Base-by-base conservation (phyloP, 176 grass and related monocot species). In the Ananas comosus region DNA sequence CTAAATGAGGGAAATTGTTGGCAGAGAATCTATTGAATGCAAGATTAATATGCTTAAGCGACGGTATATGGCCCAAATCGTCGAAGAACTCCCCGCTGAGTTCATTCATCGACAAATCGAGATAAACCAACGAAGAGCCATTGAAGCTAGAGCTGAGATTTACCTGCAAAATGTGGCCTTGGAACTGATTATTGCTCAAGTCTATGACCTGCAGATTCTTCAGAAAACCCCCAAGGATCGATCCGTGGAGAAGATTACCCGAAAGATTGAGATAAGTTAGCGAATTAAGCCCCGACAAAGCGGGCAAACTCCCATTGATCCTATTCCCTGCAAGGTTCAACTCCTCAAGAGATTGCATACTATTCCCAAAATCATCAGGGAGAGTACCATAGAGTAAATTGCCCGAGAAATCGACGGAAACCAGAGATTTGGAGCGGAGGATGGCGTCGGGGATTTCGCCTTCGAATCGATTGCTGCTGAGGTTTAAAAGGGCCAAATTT, bases 71-170 rank as follows among this genome's bases (percentile, higher is more conserved):
- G 29, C 69, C 52, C 0, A 75, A 21, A 10, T 80, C 50, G 29
- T 53, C 64, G 14, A 79, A 85, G 66, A 99, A 84, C 71, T 78
- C 74, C 14, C 87, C 89, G 7, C 48, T 50, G 53, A 99, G 49
- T 78, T 84, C 72, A 68, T 99, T 99, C 72, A 77, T 72, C 10
- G 94, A 99, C 67, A 93, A 77, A 75, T 99, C 94, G 11, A 99
- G 86, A 82, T 99, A 83, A 21, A 51, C 13, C 69, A 97, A 80
- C 3, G 94, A 76, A 18, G 85, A 85, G 56, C 82, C 82, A 10
- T 59, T 47, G 79, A 79, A 85, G 19, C 76, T 78, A 68, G 72
- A 61, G 74, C 70, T 93, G 13, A 82, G 79, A 63, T 97, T 87
- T 49, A 83, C 59, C 16, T 25, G 59, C 11, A 89, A 89, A 49